A percentile compares a stretch with the other conserved stretches of the same genome.
Evolutionary conservation across 306 rosid genomes (phyloP).

Genomic region (Prunus mira): DNA sequence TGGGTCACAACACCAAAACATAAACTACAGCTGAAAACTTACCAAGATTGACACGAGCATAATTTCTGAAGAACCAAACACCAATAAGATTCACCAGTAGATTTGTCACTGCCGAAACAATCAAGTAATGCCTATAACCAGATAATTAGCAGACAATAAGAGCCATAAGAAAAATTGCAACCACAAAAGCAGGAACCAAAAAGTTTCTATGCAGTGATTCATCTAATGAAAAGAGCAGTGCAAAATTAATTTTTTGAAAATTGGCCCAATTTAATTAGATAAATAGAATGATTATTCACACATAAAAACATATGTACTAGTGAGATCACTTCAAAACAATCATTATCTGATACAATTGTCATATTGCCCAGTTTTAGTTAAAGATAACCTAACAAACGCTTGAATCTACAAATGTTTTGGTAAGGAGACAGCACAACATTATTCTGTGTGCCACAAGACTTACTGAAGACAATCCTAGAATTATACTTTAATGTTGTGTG

Average conservation of each 20-base stretch:
- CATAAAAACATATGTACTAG: background rate
- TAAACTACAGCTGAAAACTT: constrained; percentile 29
- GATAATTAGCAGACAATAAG: constrained; percentile 30
- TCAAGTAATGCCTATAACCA: constrained; percentile 83
- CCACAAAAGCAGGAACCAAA: constrained; percentile 5
- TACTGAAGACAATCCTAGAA: background rate
- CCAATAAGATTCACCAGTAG: constrained; percentile 93
- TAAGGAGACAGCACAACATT: background rate
- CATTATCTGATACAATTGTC: background rate
- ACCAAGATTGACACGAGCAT: constrained; percentile 94
- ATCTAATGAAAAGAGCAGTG: background rate
- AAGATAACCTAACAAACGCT: background rate
- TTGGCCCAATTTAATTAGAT: background rate
- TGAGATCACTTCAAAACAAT: background rate
- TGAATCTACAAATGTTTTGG: background rate
- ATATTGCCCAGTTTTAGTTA: background rate
- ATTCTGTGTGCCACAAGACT: background rate
- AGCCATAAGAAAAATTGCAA: constrained; percentile 13
- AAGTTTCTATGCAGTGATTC: background rate
- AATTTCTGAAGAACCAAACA: constrained; percentile 98
- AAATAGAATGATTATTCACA: background rate
- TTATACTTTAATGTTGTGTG: background rate
- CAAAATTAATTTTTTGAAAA: background rate
- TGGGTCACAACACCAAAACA: background rate
- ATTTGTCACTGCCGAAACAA: constrained; percentile 94